A percentile compares a stretch with the other conserved stretches of the same genome.
Evolutionary conservation across 176 grass and related monocot species (phyloP).

Genomic region (Musa troglodytarum): DNA sequence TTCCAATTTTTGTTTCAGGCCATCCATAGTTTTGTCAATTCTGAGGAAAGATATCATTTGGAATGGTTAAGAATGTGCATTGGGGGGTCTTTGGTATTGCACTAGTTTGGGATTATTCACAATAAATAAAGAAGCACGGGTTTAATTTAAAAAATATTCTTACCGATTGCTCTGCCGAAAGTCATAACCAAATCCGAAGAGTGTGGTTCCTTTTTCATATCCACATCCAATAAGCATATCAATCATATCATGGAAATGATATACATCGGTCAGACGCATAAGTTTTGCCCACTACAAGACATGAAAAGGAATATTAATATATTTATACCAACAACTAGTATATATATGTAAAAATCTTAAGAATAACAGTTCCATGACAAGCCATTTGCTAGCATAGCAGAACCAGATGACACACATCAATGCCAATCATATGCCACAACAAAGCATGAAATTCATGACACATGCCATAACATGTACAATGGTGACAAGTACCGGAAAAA

Average conservation of each 20-base stretch:
- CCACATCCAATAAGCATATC: constrained; percentile 83
- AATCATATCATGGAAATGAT: constrained; percentile 95
- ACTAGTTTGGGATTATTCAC: not conserved
- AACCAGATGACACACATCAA: too few species aligned
- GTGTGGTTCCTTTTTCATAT: constrained; percentile 72
- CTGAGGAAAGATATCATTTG: constrained; percentile 34
- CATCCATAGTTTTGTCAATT: constrained; percentile 74
- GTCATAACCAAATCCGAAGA: constrained; percentile 95
- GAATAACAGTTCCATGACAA: not conserved
- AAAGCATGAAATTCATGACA: not conserved
- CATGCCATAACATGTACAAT: not conserved
- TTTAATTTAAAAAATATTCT: constrained; percentile 2
- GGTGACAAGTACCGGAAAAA: not conserved
- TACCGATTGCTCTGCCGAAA: constrained; percentile 93
- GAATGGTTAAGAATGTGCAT: not conserved
- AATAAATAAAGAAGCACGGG: not conserved
- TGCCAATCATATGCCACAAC: too few species aligned
- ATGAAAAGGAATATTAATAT: constrained; percentile 9
- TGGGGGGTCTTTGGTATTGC: not conserved
- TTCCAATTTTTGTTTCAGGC: constrained; percentile 75
- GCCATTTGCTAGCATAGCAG: not conserved
- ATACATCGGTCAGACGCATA: constrained; percentile 53
- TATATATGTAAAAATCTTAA: too few species aligned
- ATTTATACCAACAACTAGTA: not conserved
- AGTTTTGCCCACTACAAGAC: constrained; percentile 48